Percentiles rank a stretch among this genome's conserved stretches.
Evolutionary conservation across 2,329 filamentous ascomycete species (phyloP).

Genomic region (Zasmidium cellare): DNA sequence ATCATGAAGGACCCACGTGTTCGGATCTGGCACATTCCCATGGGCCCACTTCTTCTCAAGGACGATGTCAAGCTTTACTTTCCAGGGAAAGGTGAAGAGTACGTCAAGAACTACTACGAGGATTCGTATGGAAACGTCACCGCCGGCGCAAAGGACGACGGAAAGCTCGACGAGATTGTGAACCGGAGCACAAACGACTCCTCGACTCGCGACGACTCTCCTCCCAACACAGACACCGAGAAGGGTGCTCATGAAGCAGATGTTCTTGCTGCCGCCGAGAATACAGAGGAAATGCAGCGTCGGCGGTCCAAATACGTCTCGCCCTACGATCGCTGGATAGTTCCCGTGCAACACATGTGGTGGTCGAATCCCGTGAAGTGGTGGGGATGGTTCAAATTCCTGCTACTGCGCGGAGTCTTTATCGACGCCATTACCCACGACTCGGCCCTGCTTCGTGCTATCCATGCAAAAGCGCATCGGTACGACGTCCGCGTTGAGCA

Average conservation of each 20-base stretch:
- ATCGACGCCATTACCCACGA: constrained; percentile 35
- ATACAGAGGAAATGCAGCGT: neutral
- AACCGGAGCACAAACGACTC: neutral
- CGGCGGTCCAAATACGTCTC: constrained; percentile 3
- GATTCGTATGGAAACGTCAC: constrained; percentile 13
- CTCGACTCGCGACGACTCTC: neutral
- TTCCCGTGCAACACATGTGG: constrained; percentile 14
- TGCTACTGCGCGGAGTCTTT: constrained; percentile 24
- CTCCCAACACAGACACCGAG: neutral
- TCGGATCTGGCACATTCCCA: constrained; percentile 54
- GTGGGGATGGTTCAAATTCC: constrained; percentile 20
- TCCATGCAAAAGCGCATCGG: constrained; percentile 56
- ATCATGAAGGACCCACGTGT: constrained; percentile 63
- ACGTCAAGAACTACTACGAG: constrained; percentile 24
- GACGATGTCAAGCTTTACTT: constrained; percentile 12
- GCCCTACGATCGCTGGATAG: constrained; percentile 16
- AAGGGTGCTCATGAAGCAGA: neutral
- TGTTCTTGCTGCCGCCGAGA: constrained; percentile 3
- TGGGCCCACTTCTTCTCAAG: constrained; percentile 43
- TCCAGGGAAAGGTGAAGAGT: constrained; percentile 21
- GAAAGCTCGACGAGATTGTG: neutral
- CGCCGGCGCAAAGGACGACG: constrained; percentile 13
- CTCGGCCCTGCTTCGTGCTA: constrained; percentile 3
- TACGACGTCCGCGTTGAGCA: constrained; percentile 63
- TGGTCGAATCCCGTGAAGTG: constrained; percentile 40